phyloP scores from a whole-genome alignment of 768 basidiomycete species.

The Amanita inopinata region DNA sequence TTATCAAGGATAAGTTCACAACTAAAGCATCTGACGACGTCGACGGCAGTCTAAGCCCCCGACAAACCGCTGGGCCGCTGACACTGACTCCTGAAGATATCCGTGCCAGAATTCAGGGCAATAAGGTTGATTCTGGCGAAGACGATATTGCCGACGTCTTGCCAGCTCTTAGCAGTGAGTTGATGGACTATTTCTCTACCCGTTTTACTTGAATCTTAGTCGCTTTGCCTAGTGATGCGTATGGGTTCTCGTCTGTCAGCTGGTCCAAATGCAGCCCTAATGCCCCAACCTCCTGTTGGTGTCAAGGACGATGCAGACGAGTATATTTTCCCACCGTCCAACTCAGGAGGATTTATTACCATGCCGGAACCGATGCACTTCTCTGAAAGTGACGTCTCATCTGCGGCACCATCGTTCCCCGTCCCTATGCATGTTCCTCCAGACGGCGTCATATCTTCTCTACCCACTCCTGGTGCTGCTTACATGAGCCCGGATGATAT shows the following conservation, averaged over 20 bases:
- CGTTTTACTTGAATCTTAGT: slow-evolving; percentile 3
- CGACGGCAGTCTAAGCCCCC: slow-evolving; percentile 22
- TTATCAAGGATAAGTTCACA: slow-evolving; percentile 4
- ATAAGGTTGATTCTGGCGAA: slow-evolving; percentile 18
- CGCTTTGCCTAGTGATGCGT: slow-evolving; percentile 54
- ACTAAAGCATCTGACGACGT: slow-evolving; percentile 14
- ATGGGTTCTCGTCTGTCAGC: slow-evolving; percentile 27
- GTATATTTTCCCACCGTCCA: slow-evolving; percentile 1
- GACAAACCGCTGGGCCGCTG: slow-evolving; percentile 31
- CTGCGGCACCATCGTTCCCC: neutral
- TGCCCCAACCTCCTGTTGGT: neutral
- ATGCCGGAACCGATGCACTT: slow-evolving; percentile 2
- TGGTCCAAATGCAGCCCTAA: neutral
- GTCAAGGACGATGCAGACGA: slow-evolving; percentile 1
- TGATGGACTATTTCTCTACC: neutral
- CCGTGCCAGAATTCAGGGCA: slow-evolving; percentile 35
- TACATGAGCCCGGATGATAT: slow-evolving; percentile 64
- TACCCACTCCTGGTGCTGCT: slow-evolving; percentile 21
- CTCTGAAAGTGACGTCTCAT: neutral
- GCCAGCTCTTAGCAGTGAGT: slow-evolving; percentile 61
- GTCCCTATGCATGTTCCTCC: neutral
- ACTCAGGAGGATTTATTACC: neutral
- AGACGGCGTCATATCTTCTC: neutral
- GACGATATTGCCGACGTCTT: slow-evolving; percentile 43
- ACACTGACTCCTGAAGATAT: slow-evolving; percentile 56